A percentile compares a stretch with the other conserved stretches of the same genome.
Conservation (phyloP, 73 alveolate species). For the Stentor coeruleus region DNA sequence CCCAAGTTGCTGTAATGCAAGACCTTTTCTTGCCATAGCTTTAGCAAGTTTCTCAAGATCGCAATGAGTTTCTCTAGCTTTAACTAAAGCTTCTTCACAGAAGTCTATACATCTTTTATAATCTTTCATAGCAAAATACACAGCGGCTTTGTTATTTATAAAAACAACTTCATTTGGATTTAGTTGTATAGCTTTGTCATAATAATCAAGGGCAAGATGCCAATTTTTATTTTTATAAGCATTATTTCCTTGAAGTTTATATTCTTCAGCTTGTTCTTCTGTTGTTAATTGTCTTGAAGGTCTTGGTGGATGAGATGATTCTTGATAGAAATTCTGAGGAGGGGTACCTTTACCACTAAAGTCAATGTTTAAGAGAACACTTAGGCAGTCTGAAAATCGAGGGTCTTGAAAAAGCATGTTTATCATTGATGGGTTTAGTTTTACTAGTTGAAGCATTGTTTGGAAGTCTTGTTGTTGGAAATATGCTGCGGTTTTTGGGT, state of each 20-base stretch:
- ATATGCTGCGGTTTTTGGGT: slow-evolving; percentile 75
- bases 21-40: slow-evolving; percentile 76
- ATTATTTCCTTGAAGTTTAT: slow-evolving; percentile 83
- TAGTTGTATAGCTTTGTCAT: slow-evolving; percentile 79
- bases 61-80: slow-evolving; percentile 47
- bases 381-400: slow-evolving; percentile 68
- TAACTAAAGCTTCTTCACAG: slow-evolving; percentile 75
- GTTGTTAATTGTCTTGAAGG: slow-evolving; percentile 18
- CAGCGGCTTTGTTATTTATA: slow-evolving; percentile 86
- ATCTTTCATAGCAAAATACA: slow-evolving; percentile 79
- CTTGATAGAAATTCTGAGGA: not conserved
- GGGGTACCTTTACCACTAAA: slow-evolving; percentile 13
- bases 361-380: slow-evolving; percentile 28
- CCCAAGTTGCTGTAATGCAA: slow-evolving; percentile 52
- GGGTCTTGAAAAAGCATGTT: slow-evolving; percentile 75
- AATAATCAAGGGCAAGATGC: slow-evolving; percentile 78
- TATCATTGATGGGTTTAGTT: slow-evolving; percentile 72
- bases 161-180: slow-evolving; percentile 70
- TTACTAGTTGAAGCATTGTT: slow-evolving; percentile 54
- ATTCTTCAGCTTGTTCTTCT: slow-evolving; percentile 70
- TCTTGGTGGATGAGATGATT: not conserved
- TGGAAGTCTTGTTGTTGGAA: slow-evolving; percentile 72
- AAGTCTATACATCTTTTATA: slow-evolving; percentile 71
- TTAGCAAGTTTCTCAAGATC: slow-evolving; percentile 53
- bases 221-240: slow-evolving; percentile 77